phyloP scores from a whole-genome alignment of 176 grass and related monocot species.

The Areca catechu region DNA sequence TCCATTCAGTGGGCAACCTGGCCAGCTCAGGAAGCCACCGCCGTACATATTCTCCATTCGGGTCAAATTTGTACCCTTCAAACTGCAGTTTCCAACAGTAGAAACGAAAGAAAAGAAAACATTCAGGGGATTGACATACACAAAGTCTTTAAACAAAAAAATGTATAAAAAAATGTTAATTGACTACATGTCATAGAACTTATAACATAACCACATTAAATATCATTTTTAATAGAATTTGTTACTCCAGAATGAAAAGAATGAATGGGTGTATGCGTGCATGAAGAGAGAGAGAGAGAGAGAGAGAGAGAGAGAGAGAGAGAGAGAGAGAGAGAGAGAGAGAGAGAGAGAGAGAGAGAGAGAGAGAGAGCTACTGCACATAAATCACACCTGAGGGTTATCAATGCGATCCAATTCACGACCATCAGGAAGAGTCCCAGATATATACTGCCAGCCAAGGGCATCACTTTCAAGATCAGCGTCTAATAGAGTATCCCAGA shows the following conservation, averaged over 20 bases:
- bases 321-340: neutral
- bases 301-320: no score
- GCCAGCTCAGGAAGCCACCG: conserved; percentile 94
- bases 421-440: conserved; percentile 83
- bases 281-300: neutral
- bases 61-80: conserved; percentile 94
- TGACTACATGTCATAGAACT: no score
- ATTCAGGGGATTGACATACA: no score
- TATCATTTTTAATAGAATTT: no score
- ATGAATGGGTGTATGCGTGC: neutral
- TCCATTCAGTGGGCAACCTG: conserved; percentile 90
- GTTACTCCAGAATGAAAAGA: neutral
- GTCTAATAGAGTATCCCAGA: conserved; percentile 95
- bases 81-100: conserved; percentile 32
- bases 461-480: conserved; percentile 98
- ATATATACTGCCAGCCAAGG: conserved; percentile 96
- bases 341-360: no score
- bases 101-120: neutral
- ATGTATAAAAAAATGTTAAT: no score
- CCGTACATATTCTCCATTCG: conserved; percentile 80
- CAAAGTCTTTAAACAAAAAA: no score
- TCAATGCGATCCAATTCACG: conserved; percentile 84
- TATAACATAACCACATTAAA: no score
- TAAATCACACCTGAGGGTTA: conserved; percentile 73
- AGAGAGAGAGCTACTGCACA: neutral